phyloP scores from a whole-genome alignment of 1,139 yeast species.

The Yamadazyma spencermartinsiae region DNA sequence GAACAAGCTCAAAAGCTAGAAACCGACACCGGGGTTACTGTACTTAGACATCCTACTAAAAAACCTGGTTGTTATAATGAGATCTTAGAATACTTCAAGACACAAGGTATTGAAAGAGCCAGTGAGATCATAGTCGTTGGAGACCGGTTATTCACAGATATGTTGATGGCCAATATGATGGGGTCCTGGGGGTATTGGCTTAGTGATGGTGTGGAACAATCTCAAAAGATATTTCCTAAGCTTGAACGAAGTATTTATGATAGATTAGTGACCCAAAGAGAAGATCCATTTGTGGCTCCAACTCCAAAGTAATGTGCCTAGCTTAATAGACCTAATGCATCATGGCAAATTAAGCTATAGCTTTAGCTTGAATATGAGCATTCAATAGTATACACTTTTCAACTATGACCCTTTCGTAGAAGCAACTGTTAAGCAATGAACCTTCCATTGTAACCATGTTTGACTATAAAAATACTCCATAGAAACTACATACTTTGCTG shows the following conservation, averaged over 20 bases:
- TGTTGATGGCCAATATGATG: slow-evolving; percentile 93
- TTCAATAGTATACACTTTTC: too few relatives aligned
- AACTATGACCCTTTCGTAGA: too few relatives aligned
- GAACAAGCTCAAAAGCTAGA: slow-evolving; percentile 69
- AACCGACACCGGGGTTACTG: slow-evolving; percentile 68
- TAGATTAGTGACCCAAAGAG: slow-evolving; percentile 25
- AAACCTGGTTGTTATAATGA: slow-evolving; percentile 89
- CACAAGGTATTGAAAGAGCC: slow-evolving; percentile 49
- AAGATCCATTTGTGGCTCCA: slow-evolving; percentile 30
- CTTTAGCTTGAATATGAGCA: too few relatives aligned
- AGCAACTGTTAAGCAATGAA: too few relatives aligned
- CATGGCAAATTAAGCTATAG: too few relatives aligned
- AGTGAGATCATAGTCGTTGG: slow-evolving; percentile 82
- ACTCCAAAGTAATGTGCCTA: slow-evolving; percentile 15
- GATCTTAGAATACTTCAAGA: slow-evolving; percentile 57
- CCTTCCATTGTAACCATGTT: too few relatives aligned
- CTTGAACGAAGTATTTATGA: slow-evolving; percentile 51
- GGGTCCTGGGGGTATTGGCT: slow-evolving; percentile 88
- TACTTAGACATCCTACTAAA: slow-evolving; percentile 74
- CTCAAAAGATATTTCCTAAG: slow-evolving; percentile 50
- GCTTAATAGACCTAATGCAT: background rate
- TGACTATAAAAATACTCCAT: too few relatives aligned
- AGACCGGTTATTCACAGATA: slow-evolving; percentile 86
- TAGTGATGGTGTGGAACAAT: slow-evolving; percentile 66
- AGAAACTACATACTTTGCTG: too few relatives aligned